A percentile compares a stretch with the other conserved stretches of the same genome.
Evolutionary conservation across 306 rosid species (phyloP).

Genomic region (Lablab purpureus): DNA sequence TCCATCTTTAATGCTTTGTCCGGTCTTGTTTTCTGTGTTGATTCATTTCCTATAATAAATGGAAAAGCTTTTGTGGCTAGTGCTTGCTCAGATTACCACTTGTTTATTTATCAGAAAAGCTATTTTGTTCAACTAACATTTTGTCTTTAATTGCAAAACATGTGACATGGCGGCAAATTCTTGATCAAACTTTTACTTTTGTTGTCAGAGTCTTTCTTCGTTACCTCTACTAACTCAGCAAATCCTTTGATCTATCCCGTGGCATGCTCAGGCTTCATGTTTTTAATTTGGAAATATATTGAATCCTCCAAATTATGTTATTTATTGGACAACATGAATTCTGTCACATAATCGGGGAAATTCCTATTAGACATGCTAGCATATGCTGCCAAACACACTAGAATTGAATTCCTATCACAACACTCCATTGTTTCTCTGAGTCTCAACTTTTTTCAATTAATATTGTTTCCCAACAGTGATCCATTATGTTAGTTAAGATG

Average conservation of each 20-base stretch:
- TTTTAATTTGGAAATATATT: slow-evolving; percentile 20
- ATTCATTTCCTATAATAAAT: slow-evolving; percentile 22
- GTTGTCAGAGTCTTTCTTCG: slow-evolving; percentile 19
- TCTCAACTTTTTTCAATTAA: neutral
- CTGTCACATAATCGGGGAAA: neutral
- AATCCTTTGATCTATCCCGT: slow-evolving; percentile 7
- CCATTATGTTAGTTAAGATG: neutral
- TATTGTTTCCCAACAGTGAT: neutral
- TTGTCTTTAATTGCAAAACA: slow-evolving; percentile 37
- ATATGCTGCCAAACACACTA: neutral
- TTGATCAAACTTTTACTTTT: slow-evolving; percentile 10
- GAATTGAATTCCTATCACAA: neutral
- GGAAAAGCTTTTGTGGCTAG: slow-evolving; percentile 29
- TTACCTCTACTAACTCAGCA: slow-evolving; percentile 35
- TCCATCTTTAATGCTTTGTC: slow-evolving; percentile 47
- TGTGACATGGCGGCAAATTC: slow-evolving; percentile 30
- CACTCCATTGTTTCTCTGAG: neutral
- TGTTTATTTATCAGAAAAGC: slow-evolving; percentile 38
- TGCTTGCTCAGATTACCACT: slow-evolving; percentile 34
- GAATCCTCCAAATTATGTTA: neutral
- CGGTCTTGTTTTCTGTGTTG: slow-evolving; percentile 37
- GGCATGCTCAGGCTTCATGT: neutral
- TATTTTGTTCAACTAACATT: slow-evolving; percentile 33
- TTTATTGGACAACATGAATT: neutral
- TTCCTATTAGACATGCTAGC: neutral